A percentile compares a stretch with the other conserved stretches of the same genome.
These are phyloP conservation scores for Vigna radiata DNA, from an alignment of 306 rosid genomes.

Conservation along the genomic window DNA sequence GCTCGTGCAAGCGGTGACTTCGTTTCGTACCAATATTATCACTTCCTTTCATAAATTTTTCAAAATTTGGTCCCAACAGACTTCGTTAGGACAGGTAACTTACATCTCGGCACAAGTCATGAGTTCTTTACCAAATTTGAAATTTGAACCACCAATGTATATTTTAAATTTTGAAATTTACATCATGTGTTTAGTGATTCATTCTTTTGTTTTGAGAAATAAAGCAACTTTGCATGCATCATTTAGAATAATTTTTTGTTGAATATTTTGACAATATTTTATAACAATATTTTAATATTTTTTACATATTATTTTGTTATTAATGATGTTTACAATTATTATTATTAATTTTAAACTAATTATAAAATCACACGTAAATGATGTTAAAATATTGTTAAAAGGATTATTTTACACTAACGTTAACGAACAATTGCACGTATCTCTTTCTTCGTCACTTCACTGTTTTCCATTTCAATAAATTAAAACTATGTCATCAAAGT, in stretches of 20 bases:
- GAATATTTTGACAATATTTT: too few relatives aligned
- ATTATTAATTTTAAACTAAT: too few relatives aligned
- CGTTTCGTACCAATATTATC: background rate
- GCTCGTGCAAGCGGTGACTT: background rate
- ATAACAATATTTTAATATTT: too few relatives aligned
- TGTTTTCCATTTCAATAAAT: too few relatives aligned
- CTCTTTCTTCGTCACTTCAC: too few relatives aligned
- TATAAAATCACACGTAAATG: too few relatives aligned
- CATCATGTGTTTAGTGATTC: background rate
- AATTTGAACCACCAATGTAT: background rate
- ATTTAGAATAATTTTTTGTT: background rate
- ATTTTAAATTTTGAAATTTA: background rate
- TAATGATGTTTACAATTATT: too few relatives aligned
- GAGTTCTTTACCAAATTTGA: background rate
- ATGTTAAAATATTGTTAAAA: too few relatives aligned
- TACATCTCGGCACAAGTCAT: background rate
- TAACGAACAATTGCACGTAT: too few relatives aligned
- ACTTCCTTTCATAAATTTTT: background rate
- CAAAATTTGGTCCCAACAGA: slow-evolving; percentile 5
- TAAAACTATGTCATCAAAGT: too few relatives aligned
- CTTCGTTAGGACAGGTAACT: background rate
- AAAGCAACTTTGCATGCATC: background rate
- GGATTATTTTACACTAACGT: too few relatives aligned
- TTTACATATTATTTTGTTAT: too few relatives aligned
- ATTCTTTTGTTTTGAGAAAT: background rate